Base-by-base conservation (phyloP, 2,329 filamentous ascomycete genomes). In the Alternaria longipes region DNA sequence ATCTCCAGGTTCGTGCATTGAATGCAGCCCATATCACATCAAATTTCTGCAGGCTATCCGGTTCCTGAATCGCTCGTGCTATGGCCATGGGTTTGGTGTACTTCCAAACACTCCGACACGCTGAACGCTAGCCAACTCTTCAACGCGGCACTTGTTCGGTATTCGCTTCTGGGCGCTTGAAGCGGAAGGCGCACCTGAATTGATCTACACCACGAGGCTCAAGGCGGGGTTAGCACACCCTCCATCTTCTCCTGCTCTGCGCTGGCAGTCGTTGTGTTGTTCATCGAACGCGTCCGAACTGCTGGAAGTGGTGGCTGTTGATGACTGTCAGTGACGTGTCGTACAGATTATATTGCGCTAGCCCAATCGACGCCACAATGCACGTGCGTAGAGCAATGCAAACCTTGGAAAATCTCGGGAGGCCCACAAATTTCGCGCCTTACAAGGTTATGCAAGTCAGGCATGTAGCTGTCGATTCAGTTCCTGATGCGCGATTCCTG, bases 181-280 rank as follows among this genome's bases (percentile, higher is more conserved):
- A 55, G 58, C 54, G 59, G 56, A 44, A 54, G 56, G 56, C 51
- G 42, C 60, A 57, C 49, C 61, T 57, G 55, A 54, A 41, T 49
- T 28, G 46, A 50, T 56, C 55, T 41, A 62, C 54, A 55, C 41
- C 53, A 64, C 55, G 65, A 66, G 56, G 55, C 63, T 52, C 60
- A 46, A 54, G 63, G 66, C 69, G 67, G 65, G 63, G 62, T 56
- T 58, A 58, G 46, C 60, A 60, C 56, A 65, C 63, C 66, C 63
- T 69, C 63, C 59, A 62, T 63, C 54, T 64, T 55, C 59, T 44
- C 53, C 67, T 38, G 41, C 66, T 67, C 64, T 72, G 69, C 68
- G 68, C 62, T 71, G 68, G 69, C 69, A 72, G 53, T 61, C 57
- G 69, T 71, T 71, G 65, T 68, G 69, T 67, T 72, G 68, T 72